Base-by-base conservation (phyloP, 176 grass and related monocot genomes). In the Lolium perenne region DNA sequence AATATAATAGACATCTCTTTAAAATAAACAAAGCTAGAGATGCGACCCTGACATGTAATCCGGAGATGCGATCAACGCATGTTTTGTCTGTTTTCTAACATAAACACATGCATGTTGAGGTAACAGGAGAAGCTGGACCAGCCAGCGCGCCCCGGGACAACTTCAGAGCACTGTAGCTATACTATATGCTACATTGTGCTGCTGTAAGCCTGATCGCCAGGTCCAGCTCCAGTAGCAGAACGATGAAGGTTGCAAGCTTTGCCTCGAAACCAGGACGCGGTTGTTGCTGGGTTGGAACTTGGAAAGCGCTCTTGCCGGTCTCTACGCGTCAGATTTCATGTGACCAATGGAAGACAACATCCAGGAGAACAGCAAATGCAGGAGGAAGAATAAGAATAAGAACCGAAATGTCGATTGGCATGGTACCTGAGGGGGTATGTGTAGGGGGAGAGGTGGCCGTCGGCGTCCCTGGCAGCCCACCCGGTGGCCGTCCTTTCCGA, bases 381-480 rank as follows among this genome's bases (percentile, higher is more conserved):
- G 53, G 32, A 3, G 1, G 26, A 38, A 25, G 55, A 12, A 18
- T 1, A 1, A 67, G 16, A 17, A 14, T 9, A 41, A 41, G 40
- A 41, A 4, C 40, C 40, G 40, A 41, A 41, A 6, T 41, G 41
- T 43, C 6, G 6, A 58, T 22, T 38, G 29, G 6, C 18, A 20
- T 14, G 48, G 29, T 88, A 90, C 96, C 96, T 98, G 51, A 98
- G 18, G 29, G 86, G 94, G 90, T 95, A 98, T 21, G 82, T 88
- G 93, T 92, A 98, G 76, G 96, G 96, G 32, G 93, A 72, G 74
- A 98, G 87, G 29, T 95, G 68, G 56, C 96, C 93, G 50, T 43
- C 72, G 86, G 93, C 49, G 84, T 98, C 96, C 21, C 80, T 88
- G n/a, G 96, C 96, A 11, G 96, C 96, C 96, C 93, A 98, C 15